Evolutionary conservation across 208 protist species (phyloP).

Genomic region (Acanthamoeba castellanii): DNA sequence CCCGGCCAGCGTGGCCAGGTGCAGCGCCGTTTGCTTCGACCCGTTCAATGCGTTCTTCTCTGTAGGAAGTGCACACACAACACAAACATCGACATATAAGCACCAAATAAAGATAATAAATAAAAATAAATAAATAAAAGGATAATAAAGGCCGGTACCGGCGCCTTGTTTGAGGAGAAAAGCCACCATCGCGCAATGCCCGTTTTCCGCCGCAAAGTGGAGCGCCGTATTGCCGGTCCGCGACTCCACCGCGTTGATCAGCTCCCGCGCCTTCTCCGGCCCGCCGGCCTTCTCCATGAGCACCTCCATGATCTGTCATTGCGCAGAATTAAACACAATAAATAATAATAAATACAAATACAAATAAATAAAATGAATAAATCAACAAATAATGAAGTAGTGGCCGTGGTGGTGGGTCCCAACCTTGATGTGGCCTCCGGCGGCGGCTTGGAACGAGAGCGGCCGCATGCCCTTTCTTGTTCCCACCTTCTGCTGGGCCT

Average conservation of each 20-base stretch:
- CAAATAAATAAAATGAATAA: too few relatives aligned
- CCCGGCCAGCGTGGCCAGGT: background rate
- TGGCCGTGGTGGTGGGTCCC: too few relatives aligned
- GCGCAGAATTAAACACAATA: too few relatives aligned
- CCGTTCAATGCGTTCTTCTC: background rate
- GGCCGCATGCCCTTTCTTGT: background rate
- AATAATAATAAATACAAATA: too few relatives aligned
- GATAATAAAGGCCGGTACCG: too few relatives aligned
- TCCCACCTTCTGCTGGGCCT: background rate
- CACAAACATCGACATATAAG: too few relatives aligned
- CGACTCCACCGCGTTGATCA: background rate
- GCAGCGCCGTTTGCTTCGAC: background rate
- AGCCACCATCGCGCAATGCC: background rate
- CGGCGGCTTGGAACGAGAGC: conserved; percentile 13
- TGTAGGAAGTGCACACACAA: background rate
- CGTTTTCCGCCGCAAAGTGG: background rate
- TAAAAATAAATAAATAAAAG: too few relatives aligned
- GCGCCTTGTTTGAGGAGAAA: background rate
- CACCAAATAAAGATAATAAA: too few relatives aligned
- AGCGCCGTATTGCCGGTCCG: background rate
- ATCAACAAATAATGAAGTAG: too few relatives aligned
- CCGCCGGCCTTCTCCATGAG: background rate
- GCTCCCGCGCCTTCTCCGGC: background rate
- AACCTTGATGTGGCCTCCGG: conserved; percentile 10
- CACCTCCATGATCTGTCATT: background rate